A percentile compares a stretch with the other conserved stretches of the same genome.
These are phyloP conservation scores for Starmerella potacharoeniae DNA, from an alignment of 805 yeast genomes.

Conservation along the genomic window DNA sequence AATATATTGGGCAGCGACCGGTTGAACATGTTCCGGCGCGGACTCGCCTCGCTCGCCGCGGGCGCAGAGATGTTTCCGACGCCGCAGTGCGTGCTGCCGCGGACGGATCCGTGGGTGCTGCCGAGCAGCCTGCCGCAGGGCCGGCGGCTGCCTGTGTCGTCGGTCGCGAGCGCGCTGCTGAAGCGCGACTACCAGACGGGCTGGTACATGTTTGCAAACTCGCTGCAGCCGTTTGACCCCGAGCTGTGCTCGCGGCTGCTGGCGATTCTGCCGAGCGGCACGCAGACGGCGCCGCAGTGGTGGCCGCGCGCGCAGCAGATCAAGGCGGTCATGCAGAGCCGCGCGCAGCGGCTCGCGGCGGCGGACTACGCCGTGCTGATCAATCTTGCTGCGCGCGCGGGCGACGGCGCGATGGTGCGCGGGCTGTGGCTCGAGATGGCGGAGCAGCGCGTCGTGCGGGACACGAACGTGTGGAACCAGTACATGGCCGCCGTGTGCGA, in stretches of 20 bases:
- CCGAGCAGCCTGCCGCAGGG: not conserved
- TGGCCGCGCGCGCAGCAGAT: constrained; percentile 23
- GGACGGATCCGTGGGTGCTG: constrained; percentile 9
- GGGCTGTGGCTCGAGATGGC: constrained; percentile 24
- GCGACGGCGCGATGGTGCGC: constrained; percentile 18
- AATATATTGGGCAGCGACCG: not conserved
- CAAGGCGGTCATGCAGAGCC: constrained; percentile 13
- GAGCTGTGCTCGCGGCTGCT: constrained; percentile 10
- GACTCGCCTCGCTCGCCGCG: constrained; percentile 1
- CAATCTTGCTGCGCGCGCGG: constrained; percentile 24
- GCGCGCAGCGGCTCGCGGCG: constrained; percentile 16
- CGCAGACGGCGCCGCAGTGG: constrained; percentile 12
- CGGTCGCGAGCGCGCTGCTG: constrained; percentile 6
- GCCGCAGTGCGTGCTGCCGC: constrained; percentile 8
- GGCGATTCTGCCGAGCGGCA: constrained; percentile 19
- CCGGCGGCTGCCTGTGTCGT: not conserved
- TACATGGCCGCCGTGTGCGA: constrained; percentile 27
- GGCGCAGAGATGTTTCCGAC: constrained; percentile 9
- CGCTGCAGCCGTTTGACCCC: constrained; percentile 4
- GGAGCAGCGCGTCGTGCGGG: constrained; percentile 14
- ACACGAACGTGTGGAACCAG: constrained; percentile 28
- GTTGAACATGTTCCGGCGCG: constrained; percentile 1
- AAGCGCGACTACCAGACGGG: constrained; percentile 12
- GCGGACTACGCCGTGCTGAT: constrained; percentile 24
- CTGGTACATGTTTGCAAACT: constrained; percentile 9